phyloP scores from a whole-genome alignment of 2,329 filamentous ascomycete genomes.

The Thelonectria olida region DNA sequence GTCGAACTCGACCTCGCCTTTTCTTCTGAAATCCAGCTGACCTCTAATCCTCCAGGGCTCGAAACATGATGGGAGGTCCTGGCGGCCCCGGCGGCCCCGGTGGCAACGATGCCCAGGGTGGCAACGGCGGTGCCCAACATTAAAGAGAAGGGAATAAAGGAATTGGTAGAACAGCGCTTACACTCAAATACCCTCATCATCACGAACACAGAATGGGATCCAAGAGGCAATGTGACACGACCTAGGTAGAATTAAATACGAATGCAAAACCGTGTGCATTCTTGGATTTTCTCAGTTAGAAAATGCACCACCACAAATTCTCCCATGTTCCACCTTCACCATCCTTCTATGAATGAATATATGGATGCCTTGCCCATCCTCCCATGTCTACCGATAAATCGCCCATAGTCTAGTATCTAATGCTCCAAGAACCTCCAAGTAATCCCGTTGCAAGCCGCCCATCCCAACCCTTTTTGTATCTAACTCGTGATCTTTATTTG shows the following conservation, averaged over 20 bases:
- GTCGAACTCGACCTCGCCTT: constrained; percentile 46
- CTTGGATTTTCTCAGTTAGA: constrained; percentile 32
- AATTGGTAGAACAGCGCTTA: constrained; percentile 23
- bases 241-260: constrained; percentile 34
- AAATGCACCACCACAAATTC: constrained; percentile 26
- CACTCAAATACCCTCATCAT: constrained; percentile 36
- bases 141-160: constrained; percentile 19
- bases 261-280: constrained; percentile 25
- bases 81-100: constrained; percentile 41
- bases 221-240: constrained; percentile 25
- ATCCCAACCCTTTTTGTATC: constrained; percentile 3
- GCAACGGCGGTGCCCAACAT: constrained; percentile 39
- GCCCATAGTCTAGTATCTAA: constrained; percentile 2
- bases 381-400: neutral
- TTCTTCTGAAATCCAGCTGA: neutral
- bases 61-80: constrained; percentile 57
- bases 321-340: neutral
- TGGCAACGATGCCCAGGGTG: constrained; percentile 27
- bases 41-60: constrained; percentile 48
- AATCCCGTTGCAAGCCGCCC: no score
- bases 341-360: neutral
- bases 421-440: constrained; percentile 3
- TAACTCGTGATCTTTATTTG: constrained; percentile 13
- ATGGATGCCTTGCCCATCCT: neutral
- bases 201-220: constrained; percentile 16